Conservation (phyloP, 352 stramenopile species). For the Blastocystis sp. region DNA sequence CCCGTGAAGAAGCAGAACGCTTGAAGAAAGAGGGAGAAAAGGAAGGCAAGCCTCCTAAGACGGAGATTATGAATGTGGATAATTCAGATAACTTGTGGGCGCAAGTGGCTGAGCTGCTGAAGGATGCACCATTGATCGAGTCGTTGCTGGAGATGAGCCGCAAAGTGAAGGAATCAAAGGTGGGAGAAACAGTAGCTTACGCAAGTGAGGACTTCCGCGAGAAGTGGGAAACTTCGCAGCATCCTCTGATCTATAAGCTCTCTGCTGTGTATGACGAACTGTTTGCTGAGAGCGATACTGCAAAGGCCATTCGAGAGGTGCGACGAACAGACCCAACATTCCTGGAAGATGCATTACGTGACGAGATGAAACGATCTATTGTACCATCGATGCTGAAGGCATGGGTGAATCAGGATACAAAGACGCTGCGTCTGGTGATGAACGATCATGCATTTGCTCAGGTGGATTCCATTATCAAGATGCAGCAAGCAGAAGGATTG, state of each 20-base stretch:
- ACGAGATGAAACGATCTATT: constrained; percentile 46
- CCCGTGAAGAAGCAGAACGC: constrained; percentile 15
- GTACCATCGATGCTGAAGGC: constrained; percentile 48
- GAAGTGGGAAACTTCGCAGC: constrained; percentile 60
- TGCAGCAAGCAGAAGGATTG: constrained; percentile 49
- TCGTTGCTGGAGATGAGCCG: constrained; percentile 35
- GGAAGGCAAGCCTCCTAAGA: constrained; percentile 23
- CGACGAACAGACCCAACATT: constrained; percentile 51
- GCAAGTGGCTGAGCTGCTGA: constrained; percentile 35
- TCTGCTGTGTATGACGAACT: constrained; percentile 57
- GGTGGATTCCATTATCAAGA: constrained; percentile 53
- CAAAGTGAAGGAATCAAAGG: constrained; percentile 58
- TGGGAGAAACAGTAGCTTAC: constrained; percentile 43
- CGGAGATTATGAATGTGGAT: constrained; percentile 58
- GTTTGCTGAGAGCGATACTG: constrained; percentile 54
- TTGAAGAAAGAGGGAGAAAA: constrained; percentile 51
- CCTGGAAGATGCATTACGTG: constrained; percentile 36
- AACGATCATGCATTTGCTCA: constrained; percentile 53
- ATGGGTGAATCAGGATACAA: constrained; percentile 54
- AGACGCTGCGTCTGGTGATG: constrained; percentile 47
- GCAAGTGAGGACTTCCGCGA: constrained; percentile 48
- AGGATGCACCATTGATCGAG: constrained; percentile 58
- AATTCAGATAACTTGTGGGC: constrained; percentile 50
- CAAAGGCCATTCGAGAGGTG: constrained; percentile 38
- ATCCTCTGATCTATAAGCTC: constrained; percentile 53